Conservation (phyloP, 768 basidiomycete species). For the Imleria badia region DNA sequence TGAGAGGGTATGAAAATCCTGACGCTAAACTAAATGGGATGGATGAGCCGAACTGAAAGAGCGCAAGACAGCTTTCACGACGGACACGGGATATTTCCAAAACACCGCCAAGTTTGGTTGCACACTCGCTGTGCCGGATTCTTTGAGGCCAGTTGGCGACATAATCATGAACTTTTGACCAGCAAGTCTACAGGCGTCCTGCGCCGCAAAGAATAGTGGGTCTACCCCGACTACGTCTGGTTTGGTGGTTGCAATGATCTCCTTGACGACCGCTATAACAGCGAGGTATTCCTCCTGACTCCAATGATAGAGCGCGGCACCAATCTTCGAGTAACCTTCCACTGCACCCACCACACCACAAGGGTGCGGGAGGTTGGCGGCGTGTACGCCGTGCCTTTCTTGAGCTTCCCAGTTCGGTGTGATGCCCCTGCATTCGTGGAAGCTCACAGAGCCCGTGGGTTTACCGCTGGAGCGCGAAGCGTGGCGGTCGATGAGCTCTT, state of each 20-base stretch:
- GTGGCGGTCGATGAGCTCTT: neutral
- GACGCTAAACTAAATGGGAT: conserved; percentile 1
- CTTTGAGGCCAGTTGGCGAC: neutral
- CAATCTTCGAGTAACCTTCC: neutral
- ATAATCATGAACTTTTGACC: conserved; percentile 4
- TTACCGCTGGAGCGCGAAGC: neutral
- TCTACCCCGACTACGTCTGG: conserved; percentile 2
- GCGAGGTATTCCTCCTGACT: conserved; percentile 4
- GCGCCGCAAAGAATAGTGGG: neutral
- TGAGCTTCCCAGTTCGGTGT: neutral
- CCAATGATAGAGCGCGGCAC: neutral
- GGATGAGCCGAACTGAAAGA: neutral
- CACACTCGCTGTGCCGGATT: rapidly evolving
- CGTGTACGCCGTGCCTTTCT: neutral
- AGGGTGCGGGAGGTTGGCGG: neutral
- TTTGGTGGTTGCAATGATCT: neutral
- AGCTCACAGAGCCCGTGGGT: neutral
- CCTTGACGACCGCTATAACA: neutral
- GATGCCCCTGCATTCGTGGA: conserved; percentile 2
- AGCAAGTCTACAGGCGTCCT: conserved; percentile 3
- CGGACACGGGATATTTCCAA: conserved; percentile 12
- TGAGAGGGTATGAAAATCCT: conserved; percentile 9
- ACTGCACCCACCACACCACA: conserved; percentile 3
- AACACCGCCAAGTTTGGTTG: neutral
- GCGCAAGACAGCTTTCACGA: neutral